Evolutionary conservation across 306 rosid genomes (phyloP).

Genomic region (Castanospermum australe): DNA sequence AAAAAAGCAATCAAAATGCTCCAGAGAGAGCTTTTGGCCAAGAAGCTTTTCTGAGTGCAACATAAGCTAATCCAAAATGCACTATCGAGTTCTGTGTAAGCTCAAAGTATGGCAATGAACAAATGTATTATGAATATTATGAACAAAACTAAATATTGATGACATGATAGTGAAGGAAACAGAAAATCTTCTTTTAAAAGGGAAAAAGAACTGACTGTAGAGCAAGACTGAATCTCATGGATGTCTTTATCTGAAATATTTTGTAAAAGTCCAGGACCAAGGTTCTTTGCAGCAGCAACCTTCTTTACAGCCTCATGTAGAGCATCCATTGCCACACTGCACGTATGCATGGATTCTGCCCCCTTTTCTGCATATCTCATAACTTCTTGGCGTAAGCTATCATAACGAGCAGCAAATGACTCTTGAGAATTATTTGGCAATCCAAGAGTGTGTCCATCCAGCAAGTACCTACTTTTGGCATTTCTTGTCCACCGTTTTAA

Average conservation of each 20-base stretch:
- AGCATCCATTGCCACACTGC: background rate
- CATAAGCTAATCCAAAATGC: too few species aligned
- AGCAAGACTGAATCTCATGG: background rate
- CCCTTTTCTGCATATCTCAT: background rate
- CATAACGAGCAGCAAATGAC: background rate
- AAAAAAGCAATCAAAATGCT: too few species aligned
- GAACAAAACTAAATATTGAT: background rate
- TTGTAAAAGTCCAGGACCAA: background rate
- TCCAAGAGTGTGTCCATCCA: background rate
- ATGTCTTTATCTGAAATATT: background rate
- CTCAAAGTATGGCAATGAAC: background rate
- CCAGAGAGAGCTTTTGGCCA: too few species aligned
- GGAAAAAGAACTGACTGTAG: background rate
- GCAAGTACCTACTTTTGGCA: background rate
- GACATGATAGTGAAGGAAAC: background rate
- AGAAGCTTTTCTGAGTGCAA: too few species aligned
- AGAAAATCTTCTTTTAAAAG: background rate
- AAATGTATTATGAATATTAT: background rate
- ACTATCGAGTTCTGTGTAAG: too few species aligned
- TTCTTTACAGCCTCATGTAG: background rate
- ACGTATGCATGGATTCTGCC: background rate
- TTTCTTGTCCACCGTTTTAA: slow-evolving; percentile 14
- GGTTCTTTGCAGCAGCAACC: background rate
- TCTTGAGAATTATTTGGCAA: background rate
- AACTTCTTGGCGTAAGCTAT: background rate